phyloP scores from a whole-genome alignment of 1,139 yeast species.

The Debaryomycetaceae sp. region DNA sequence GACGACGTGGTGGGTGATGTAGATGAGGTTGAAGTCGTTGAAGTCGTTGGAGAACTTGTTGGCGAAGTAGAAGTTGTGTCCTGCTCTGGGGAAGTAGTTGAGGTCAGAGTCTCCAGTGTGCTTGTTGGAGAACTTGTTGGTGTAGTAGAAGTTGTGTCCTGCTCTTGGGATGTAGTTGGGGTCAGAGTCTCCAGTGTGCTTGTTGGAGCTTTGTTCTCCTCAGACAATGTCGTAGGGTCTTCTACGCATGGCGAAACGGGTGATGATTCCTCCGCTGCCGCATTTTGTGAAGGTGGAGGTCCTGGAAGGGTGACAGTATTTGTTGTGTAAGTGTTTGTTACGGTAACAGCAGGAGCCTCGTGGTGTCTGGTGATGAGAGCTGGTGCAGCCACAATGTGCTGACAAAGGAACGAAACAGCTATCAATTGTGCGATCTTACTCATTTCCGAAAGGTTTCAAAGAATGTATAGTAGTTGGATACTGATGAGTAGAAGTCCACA shows the following conservation, averaged over 20 bases:
- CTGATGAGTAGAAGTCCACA: not conserved
- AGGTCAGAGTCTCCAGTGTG: not conserved
- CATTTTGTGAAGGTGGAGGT: constrained; percentile 8
- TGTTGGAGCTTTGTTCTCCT: not conserved
- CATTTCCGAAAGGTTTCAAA: not conserved
- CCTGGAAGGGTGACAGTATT: constrained; percentile 8
- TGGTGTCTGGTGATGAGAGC: constrained; percentile 23
- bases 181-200: constrained; percentile 8
- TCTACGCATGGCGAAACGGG: too few relatives aligned
- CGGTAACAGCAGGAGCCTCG: constrained; percentile 31
- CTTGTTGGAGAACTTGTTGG: too few relatives aligned
- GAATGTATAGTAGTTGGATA: not conserved
- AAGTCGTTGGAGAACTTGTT: constrained; percentile 6
- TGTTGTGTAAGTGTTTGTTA: constrained; percentile 19
- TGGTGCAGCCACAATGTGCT: constrained; percentile 28
- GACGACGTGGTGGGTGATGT: constrained; percentile 9
- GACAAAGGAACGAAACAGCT: constrained; percentile 13
- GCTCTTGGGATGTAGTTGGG: constrained; percentile 6
- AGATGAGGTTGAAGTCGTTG: constrained; percentile 8
- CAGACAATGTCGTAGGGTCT: too few relatives aligned
- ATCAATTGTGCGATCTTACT: not conserved
- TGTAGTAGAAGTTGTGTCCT: not conserved
- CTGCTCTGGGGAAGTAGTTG: constrained; percentile 4
- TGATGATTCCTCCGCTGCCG: constrained; percentile 11
- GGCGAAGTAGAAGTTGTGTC: constrained; percentile 4